Conservation (phyloP, 257 asterid species). For the Lantana camara region DNA sequence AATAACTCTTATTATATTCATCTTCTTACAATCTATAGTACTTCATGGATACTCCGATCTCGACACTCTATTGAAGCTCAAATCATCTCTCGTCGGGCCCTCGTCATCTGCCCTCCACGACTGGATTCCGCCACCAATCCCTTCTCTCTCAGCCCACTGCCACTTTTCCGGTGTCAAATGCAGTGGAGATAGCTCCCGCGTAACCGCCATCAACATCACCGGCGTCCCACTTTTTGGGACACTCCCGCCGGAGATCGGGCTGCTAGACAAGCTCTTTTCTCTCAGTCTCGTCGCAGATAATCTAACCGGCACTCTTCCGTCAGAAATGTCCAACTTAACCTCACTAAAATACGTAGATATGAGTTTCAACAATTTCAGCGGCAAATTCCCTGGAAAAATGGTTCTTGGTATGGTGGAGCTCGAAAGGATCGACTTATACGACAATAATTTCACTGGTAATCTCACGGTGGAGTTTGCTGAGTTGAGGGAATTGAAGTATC, state of each 20-base stretch:
- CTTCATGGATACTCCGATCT: conserved; percentile 63
- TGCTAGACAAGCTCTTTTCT: conserved; percentile 53
- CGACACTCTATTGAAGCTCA: conserved; percentile 54
- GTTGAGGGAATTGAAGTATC: conserved; percentile 41
- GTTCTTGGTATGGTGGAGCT: conserved; percentile 43
- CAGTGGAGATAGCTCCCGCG: conserved; percentile 49
- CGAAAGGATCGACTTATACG: conserved; percentile 63
- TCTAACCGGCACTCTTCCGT: conserved; percentile 69
- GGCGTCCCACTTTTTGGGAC: conserved; percentile 57
- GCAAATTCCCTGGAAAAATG: conserved; percentile 47
- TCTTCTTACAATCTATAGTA: neutral
- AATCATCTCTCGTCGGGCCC: conserved; percentile 54
- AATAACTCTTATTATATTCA: conserved; percentile 23
- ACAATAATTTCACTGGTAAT: conserved; percentile 64
- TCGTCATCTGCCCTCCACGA: conserved; percentile 60
- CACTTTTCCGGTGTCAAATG: conserved; percentile 69
- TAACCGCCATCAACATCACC: conserved; percentile 52
- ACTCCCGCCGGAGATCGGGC: conserved; percentile 72
- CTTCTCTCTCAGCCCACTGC: conserved; percentile 52
- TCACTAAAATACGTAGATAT: conserved; percentile 52
- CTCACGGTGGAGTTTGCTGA: conserved; percentile 62
- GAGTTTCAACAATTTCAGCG: conserved; percentile 48
- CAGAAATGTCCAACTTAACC: conserved; percentile 47
- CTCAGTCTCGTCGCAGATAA: conserved; percentile 55
- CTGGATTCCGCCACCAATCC: conserved; percentile 47